Evolutionary conservation across 768 basidiomycete genomes (phyloP), one percentile per base, ranked within the genome.

Genomic region (Gymnopilus junonius): DNA sequence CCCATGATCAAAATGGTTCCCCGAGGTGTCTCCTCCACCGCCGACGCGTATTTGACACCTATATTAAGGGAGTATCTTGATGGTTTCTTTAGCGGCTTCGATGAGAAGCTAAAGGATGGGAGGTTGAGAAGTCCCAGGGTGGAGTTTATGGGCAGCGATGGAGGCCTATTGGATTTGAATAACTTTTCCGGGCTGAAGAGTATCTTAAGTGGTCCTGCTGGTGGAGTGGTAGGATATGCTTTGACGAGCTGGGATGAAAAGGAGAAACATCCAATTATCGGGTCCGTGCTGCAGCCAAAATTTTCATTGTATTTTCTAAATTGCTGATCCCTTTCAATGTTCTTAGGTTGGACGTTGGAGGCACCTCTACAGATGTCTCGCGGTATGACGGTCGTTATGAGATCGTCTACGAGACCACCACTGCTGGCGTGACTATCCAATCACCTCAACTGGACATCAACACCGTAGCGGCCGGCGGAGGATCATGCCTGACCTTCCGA

Each of bases 1-100:
- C 92, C 94, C 2, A 94, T 94, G 92, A 96, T 97, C 81, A 95
- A 95, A 77, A 92, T 96, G 84, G 93, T 97, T 10, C 92, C 95
- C 1, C 90, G 96, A 0, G 96, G 94, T 2, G 88, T 92, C 10
- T 97, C 94, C 0, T 92, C 93, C 0, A 96, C 95, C 0, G 96
- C 94, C 0, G 96, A 98, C 68, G 96, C 96, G 0, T 98, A 98
- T 74, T 87, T 98, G 39, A 97, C 95, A 0, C 96, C 96, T 14
- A 92, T 97, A 64, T 76, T 97, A 25, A 76, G 82, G 10, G 83
- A 87, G 12, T 98, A 98, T 70, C 83, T 98, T 4, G 91, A 95
- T 64, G 94, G 94, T 0, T 98, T 98, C 80, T 97, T 95, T 75
- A 76, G 79, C 37, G 95, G 95, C 0, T 97, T 98, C 68, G 94